A percentile compares a stretch with the other conserved stretches of the same genome.
Conservation (phyloP, 2,329 filamentous ascomycete species). For the Helotiales sp. region DNA sequence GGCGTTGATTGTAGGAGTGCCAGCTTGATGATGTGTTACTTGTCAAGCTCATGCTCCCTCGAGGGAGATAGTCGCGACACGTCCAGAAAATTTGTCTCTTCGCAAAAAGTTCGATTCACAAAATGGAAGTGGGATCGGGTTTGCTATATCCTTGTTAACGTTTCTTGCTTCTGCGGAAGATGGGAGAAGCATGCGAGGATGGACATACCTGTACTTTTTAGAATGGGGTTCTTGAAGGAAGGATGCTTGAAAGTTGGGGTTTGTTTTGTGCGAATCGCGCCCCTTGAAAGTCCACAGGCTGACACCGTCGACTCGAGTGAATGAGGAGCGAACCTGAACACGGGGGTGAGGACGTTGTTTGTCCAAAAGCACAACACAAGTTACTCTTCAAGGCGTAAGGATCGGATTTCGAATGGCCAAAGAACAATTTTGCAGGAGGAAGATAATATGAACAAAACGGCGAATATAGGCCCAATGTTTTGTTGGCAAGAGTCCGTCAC, state of each 20-base stretch:
- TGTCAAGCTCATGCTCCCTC: conserved; percentile 12
- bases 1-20: conserved; percentile 64
- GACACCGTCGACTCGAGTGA: background rate
- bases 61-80: conserved; percentile 6
- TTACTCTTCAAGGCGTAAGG: conserved; percentile 8
- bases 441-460: conserved; percentile 28
- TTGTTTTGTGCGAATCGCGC: conserved; percentile 19
- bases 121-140: background rate
- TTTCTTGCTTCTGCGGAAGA: background rate
- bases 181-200: background rate
- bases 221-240: conserved; percentile 12
- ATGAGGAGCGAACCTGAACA: background rate
- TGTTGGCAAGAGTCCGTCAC: conserved; percentile 35
- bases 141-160: conserved; percentile 24
- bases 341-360: background rate
- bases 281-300: conserved; percentile 13
- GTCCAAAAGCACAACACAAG: background rate
- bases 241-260: background rate
- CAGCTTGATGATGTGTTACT: conserved; percentile 57
- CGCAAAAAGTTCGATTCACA: background rate
- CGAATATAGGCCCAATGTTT: conserved; percentile 36
- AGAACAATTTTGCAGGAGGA: conserved; percentile 26
- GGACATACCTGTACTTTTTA: conserved; percentile 16
- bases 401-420: conserved; percentile 9
- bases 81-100: background rate